Evolutionary conservation across 164 flowering plant genomes (phyloP), one percentile per base, ranked within the genome.

Genomic region (Magnolia sinica): DNA sequence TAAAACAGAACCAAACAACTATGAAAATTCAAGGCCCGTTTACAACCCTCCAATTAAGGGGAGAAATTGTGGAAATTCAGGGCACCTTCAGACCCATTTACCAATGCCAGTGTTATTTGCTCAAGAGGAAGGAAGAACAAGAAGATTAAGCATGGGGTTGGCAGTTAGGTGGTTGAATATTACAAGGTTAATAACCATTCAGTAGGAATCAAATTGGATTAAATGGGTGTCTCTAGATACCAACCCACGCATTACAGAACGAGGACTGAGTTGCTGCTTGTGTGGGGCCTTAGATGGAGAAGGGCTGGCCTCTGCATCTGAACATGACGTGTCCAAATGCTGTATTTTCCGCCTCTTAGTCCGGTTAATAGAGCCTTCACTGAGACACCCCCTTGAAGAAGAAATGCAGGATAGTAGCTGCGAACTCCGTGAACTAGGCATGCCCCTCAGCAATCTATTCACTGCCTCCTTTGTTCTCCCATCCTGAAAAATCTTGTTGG

Each of bases 381-480:
- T 74, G 0, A 51, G 79, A 4, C 82, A 65, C 20, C 81, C 83
- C 19, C 51, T 63, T 74, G 64, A 23, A 5, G 78, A 8, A 11
- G 61, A 22, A 51, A 92, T 13, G 22, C 84, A 88, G 19, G 84
- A 84, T 73, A 83, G 20, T 2, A 87, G 27, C 22, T 55, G 68
- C 27, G 31, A 24, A 7, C 86, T 78, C 77, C 97, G 79, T 50
- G 87, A 51, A 2, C 65, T 31, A 0, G 90, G 87, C 86, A 87
- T 86, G 68, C 74, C 76, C 63, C 75, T 74, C 68, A 73, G 10
- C 61, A 24, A 61, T 29, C 52, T 73, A 73, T 61, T 59, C 68
- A 81, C 10, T 50, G 92, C 89, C 83, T 87, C 88, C 76, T 24
- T 84, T 80, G 55, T 73, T 85, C 80, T 80, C 71, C 0, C 76